Evolutionary conservation across 2,329 filamentous ascomycete species (phyloP), one percentile per base, ranked within the genome.

Genomic region (Beauveria sp.): DNA sequence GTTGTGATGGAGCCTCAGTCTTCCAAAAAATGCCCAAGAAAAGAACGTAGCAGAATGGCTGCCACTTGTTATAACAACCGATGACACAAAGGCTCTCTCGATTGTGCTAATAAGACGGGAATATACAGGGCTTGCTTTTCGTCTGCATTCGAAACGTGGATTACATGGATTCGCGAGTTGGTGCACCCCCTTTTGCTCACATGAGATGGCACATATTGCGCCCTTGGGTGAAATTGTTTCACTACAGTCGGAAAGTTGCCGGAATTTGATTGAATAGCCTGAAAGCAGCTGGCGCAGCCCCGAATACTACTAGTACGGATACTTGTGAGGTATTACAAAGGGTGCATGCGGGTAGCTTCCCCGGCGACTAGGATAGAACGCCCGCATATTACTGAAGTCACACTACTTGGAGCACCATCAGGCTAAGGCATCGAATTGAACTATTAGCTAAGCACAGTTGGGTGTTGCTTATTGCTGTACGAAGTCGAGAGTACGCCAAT

Each of bases 261-360:
- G 22, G 45, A 24, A 3, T 26, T 22, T 47, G 12, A 47, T 26
- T 47, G 22, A 20, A 28, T 51, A n/a, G 8, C 49, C 26, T 18
- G 28, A 51, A 20, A 20, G 16, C 18, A 55, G 18, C n/a, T 30
- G 24, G 4, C 22, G 12, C 54, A 22, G 42, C 52, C 52, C 30
- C 12, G 38, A 42, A 18, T 18, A 22, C 20, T 26, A 3, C 14
- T n/a, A 38, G 34, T 38, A 22, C 22, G 22, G 22, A 22, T 22
- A 38, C 34, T 38, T 16, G 34, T 38, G 34, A 38, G 34, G 34
- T 38, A 38, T 38, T 38, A 38, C 34, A 26, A 24, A 42, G 34
- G 42, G 26, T 38, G 54, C 54, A 34, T n/a, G 24, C 56, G 56
- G 56, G 46, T 28, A 38, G 34, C 56, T 50, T 58, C 56, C 56